Evolutionary conservation across 1,139 yeast species (phyloP), one percentile per base, ranked within the genome.

Genomic region (Suhomyces chickasaworum): DNA sequence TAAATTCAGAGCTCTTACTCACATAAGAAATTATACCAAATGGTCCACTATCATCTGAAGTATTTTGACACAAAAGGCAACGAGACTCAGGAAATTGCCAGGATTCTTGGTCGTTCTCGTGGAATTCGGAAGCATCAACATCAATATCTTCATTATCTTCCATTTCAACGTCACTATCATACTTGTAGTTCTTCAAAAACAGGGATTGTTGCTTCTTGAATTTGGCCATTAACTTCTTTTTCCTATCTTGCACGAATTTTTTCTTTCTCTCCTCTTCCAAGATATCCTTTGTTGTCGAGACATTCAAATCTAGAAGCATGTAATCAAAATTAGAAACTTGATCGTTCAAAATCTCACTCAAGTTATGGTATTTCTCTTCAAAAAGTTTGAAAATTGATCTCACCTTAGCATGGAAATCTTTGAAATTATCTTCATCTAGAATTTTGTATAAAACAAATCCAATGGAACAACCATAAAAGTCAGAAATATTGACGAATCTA

Each of bases 1-100:
- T 67, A 50, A 82, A 80, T 41, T 80, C 84, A 5, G 88, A 79
- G 0, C 87, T 73, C 39, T 76, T 77, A 3, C 83, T 71, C 23
- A 85, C 71, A 57, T 81, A 77, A 8, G 86, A 77, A 36, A 87
- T 80, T 13, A 86, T 76, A 0, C 96, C 97, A 68, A 86, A 89
- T 0, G 89, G 80, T 9, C 88, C 90, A 20, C 81, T 80, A 41
- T 79, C 78, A 20, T 78, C 81, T 2, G 84, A 77, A 0, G 90
- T 85, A 81, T 89, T 89, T 56, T 91, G 95, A 63, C 99, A 93
- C 25, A 93, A 74, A 34, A 91, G 85, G 61, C 99, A 93, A 50
- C 83, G 86, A 33, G 85, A 84, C 35, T 83, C 86, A 0, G 96
- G 96, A 57, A 80, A 89, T 33, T 69, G 69, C 95, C 95, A 88